A percentile compares a stretch with the other conserved stretches of the same genome.
phyloP scores from a whole-genome alignment of 257 asterid species.

The Verbascum thapsus region DNA sequence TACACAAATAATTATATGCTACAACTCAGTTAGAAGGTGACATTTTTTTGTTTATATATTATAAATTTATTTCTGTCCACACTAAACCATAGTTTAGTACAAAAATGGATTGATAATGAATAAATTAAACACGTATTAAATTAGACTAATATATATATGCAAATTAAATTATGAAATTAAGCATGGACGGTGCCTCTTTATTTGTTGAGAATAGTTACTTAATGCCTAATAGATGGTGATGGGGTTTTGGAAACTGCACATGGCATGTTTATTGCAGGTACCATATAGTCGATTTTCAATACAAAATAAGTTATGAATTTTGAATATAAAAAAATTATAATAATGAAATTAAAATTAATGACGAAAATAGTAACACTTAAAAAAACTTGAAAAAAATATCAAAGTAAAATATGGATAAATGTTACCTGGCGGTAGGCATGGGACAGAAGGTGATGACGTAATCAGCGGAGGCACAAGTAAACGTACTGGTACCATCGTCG shows the following conservation, averaged over 20 bases:
- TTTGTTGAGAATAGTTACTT: not conserved
- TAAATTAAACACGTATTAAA: not conserved
- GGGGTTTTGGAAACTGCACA: conserved; percentile 24
- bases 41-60: too few species aligned
- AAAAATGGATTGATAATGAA: not conserved
- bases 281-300: not conserved
- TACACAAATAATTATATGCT: too few species aligned
- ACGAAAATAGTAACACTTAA: too few species aligned
- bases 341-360: too few species aligned
- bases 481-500: conserved; percentile 71
- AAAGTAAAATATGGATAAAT: too few species aligned
- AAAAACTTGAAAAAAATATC: too few species aligned
- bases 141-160: not conserved
- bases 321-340: too few species aligned
- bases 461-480: conserved; percentile 63
- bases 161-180: not conserved
- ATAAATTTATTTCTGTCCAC: too few species aligned
- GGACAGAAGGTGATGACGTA: conserved; percentile 77
- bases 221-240: not conserved
- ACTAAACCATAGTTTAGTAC: not conserved
- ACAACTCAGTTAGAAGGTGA: too few species aligned
- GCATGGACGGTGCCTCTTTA: conserved; percentile 29
- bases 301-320: too few species aligned
- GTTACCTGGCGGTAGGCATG: conserved; percentile 58
- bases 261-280: conserved; percentile 23